phyloP scores from a whole-genome alignment of 2,329 filamentous ascomycete genomes.

The Ceratocystis papillata region DNA sequence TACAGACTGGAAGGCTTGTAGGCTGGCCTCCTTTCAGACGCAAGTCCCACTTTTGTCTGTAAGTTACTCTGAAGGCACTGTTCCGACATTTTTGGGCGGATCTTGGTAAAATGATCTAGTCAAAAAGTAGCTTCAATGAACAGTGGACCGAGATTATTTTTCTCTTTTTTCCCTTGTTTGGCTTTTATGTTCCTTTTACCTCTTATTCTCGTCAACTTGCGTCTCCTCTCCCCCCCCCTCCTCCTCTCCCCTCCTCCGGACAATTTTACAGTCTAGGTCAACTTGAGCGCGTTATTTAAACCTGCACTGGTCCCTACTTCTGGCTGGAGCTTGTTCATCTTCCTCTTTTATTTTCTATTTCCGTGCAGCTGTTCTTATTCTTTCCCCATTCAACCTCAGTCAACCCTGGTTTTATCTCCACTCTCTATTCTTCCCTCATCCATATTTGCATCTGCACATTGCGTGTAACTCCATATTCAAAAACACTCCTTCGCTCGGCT shows the following conservation, averaged over 20 bases:
- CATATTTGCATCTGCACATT: not conserved
- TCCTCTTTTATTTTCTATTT: conserved; percentile 15
- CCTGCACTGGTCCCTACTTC: conserved; percentile 14
- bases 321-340: conserved; percentile 1
- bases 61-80: not conserved
- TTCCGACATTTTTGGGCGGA: conserved; percentile 7
- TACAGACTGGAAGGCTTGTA: not conserved
- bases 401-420: not conserved
- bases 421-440: not conserved
- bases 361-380: not conserved
- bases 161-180: not conserved
- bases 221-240: not conserved
- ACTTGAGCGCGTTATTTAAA: conserved; percentile 11
- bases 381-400: not conserved
- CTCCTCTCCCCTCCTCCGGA: not conserved
- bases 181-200: not conserved
- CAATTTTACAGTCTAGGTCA: not conserved
- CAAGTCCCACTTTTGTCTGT: conserved; percentile 1
- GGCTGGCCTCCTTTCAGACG: conserved; percentile 5
- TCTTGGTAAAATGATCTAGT: conserved; percentile 6
- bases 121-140: conserved; percentile 5
- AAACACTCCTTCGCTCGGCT: not conserved
- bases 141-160: conserved; percentile 1
- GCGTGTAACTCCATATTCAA: not conserved
- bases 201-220: conserved; percentile 2